Evolutionary conservation across 257 asterid species (phyloP), one percentile per base, ranked within the genome.

Genomic region (Nicotiana otophora): DNA sequence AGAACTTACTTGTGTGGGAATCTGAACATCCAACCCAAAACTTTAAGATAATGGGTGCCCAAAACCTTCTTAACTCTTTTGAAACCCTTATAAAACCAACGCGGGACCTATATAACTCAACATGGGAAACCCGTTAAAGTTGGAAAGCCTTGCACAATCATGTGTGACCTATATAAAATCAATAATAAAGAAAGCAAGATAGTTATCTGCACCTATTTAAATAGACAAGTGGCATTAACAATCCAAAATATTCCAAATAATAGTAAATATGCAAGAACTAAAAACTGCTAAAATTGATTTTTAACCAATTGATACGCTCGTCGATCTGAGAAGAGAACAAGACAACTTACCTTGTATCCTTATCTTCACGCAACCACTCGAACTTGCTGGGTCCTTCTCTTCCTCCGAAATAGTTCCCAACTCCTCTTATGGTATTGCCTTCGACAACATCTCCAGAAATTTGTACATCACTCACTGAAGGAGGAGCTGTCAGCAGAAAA

Each of bases 381-480:
- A 91, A 96, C 88, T 89, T 94, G 93, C 98, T 96, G 86, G 98
- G 98, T 61, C 99, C 99, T 90, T 96, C 98, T 88, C 90, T 91
- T 89, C 99, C 99, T 64, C 99, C 99, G 87, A 96, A 94, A 89
- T 96, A 96, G 79, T 89, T 83, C 81, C 99, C 99, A 34, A 82
- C 78, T 66, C 99, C 99, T 83, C 78, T 92, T 82, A 96, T 81
- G 81, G 83, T 86, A 89, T 82, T 87, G 85, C 97, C 98, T 88
- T 96, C 99, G 74, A 96, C 83, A 16, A 84, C 81, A 42, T 96
- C 99, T 86, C 99, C 99, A 84, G 81, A 89, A 83, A 96, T 87
- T 82, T 84, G 92, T 10, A 94, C 88, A 85, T 92, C 89, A 85
- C 87, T 87, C 80, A 96, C 98, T 16, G 98, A 93, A 30, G 99